Conservation (phyloP, 495 filamentous ascomycete genomes). For the Aspergillus avenaceus region DNA sequence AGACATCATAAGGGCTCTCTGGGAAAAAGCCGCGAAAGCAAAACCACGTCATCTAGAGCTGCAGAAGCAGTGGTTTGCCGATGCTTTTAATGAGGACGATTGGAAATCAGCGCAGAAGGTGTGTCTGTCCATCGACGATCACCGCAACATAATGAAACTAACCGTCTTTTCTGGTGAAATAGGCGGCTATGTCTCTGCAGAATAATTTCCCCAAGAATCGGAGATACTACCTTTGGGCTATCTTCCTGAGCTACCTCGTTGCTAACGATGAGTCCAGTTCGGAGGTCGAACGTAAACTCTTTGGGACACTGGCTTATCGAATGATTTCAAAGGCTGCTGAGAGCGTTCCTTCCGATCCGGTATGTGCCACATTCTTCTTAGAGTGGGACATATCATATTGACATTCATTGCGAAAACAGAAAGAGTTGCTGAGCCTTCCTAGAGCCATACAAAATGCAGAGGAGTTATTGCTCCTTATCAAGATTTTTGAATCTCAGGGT, state of each 20-base stretch:
- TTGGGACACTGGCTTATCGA: slow-evolving; percentile 54
- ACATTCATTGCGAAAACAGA: slow-evolving; percentile 25
- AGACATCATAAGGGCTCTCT: slow-evolving; percentile 36
- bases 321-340: slow-evolving; percentile 54
- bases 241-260: slow-evolving; percentile 46
- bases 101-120: slow-evolving; percentile 60
- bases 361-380: slow-evolving; percentile 18
- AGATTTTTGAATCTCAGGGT: slow-evolving; percentile 46
- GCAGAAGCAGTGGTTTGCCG: slow-evolving; percentile 51
- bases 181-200: slow-evolving; percentile 58
- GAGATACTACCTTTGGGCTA: slow-evolving; percentile 57
- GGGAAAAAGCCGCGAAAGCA: slow-evolving; percentile 53
- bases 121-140: slow-evolving; percentile 2
- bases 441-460: slow-evolving; percentile 52
- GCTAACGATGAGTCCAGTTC: slow-evolving; percentile 32
- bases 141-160: neutral
- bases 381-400: slow-evolving; percentile 11
- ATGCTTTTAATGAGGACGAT: slow-evolving; percentile 42
- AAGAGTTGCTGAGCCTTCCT: slow-evolving; percentile 38
- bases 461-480: slow-evolving; percentile 52
- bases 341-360: slow-evolving; percentile 45
- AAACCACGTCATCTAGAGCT: slow-evolving; percentile 47
- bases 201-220: slow-evolving; percentile 53
- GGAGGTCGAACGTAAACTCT: slow-evolving; percentile 50
- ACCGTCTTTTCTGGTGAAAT: neutral